Percentiles rank a stretch among this genome's conserved stretches.
Conservation (phyloP, 805 yeast genomes). For the Blastobotrys attinorum region DNA sequence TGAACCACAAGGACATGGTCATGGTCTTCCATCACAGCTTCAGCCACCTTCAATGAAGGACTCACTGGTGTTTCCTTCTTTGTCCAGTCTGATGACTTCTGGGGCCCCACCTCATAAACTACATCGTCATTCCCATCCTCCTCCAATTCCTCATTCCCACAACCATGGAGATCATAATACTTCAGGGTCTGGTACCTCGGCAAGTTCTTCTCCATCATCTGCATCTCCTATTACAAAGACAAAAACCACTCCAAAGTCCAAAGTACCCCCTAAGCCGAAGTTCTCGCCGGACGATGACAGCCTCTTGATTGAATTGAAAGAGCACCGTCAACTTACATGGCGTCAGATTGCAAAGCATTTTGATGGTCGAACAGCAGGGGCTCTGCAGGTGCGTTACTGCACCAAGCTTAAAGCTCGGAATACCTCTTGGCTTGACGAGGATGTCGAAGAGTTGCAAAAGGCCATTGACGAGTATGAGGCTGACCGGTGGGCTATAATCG, state of each 20-base stretch:
- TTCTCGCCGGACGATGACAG: conserved; percentile 25
- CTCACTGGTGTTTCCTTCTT: no score
- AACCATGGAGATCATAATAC: no score
- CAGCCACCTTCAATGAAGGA: no score
- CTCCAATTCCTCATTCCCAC: no score
- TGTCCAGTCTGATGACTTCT: no score
- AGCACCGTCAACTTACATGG: conserved; percentile 73
- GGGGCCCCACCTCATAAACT: no score
- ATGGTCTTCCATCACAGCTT: no score
- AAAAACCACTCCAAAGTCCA: background rate
- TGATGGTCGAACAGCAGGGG: conserved; percentile 69
- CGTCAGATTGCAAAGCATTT: conserved; percentile 69
- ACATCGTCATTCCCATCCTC: no score
- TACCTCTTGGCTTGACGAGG: conserved; percentile 16
- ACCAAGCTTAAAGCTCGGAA: conserved; percentile 19
- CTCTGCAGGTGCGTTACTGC: conserved; percentile 54
- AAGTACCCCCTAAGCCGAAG: conserved; percentile 13
- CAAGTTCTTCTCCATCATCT: background rate
- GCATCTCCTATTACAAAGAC: background rate
- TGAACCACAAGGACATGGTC: no score
- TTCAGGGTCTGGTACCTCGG: no score
- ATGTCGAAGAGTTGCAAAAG: conserved; percentile 11
- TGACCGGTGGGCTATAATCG: conserved; percentile 19
- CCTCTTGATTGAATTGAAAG: conserved; percentile 41
- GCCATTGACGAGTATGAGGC: conserved; percentile 18